Base-by-base conservation (phyloP, 2,329 filamentous ascomycete genomes). In the Davidsoniella eucalypti region DNA sequence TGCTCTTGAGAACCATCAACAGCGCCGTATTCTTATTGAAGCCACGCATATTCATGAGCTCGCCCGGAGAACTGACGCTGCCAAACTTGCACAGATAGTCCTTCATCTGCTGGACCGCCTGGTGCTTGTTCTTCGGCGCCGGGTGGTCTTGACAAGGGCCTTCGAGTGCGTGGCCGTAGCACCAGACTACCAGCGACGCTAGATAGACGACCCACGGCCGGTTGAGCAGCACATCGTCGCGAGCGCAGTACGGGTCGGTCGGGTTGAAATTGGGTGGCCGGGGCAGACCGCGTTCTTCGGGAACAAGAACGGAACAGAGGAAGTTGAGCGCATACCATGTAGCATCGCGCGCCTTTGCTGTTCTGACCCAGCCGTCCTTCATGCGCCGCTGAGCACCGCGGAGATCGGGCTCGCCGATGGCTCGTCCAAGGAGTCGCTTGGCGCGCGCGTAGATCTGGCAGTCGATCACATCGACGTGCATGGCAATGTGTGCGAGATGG, bases 401-500 rank as follows among this genome's bases (percentile, higher is more conserved):
- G 51, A 92, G 81, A 64, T 96, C 92, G 54, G 85, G 78, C 1
- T 78, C 71, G 1, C 85, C 87, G 54, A 96, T 93, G 0, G 82
- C 80, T 44, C 90, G 80, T 18, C 92, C 90, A 3, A 96, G 76
- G 2, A 95, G 73, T 26, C 88, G 75, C 57, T 82, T 85, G 1
- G 90, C 87, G 7, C 88, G 81, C 4, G 90, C 92, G 63, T 92
- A 95, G 56, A 96, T 93, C 65, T 96, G 90, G 59, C 87, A 90
- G 63, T 96, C 90, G n/a, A 94, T 85, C 49, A 96, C 87, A 60
- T 96, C 90, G 21, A 94, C 87, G 60, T 96, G 87, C 75, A 94
- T 94, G 2, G 87, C 87, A 86, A 98, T 95, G 63, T 96, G 92
- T 0, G 92, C 92, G 10, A 98, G 70, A 58, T 94, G 87, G 61